phyloP scores from a whole-genome alignment of 257 asterid genomes.

The Solanum phureja region DNA sequence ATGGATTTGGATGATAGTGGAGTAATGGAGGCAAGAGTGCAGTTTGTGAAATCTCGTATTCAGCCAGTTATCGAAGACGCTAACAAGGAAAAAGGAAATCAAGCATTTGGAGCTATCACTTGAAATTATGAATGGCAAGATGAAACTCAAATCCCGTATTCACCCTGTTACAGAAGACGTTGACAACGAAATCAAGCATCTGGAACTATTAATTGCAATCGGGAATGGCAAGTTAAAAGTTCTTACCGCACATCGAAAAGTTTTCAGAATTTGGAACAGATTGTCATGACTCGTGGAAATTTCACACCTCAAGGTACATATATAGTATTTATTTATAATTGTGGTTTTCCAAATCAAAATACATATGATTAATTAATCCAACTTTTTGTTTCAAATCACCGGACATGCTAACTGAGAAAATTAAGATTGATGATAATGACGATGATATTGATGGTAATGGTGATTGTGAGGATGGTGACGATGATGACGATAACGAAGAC shows the following conservation, averaged over 20 bases:
- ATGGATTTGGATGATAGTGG: not conserved
- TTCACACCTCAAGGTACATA: not conserved
- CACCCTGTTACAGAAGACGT: not conserved
- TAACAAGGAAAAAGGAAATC: not conserved
- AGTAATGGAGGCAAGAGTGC: not conserved
- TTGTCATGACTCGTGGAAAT: not conserved
- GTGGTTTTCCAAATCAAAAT: not conserved
- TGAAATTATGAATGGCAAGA: not conserved
- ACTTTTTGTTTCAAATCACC: not conserved
- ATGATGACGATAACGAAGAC: too few relatives aligned
- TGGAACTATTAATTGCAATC: not conserved
- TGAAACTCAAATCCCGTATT: not conserved
- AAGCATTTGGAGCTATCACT: not conserved
- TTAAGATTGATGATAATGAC: not conserved
- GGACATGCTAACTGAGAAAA: not conserved
- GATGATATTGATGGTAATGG: too few relatives aligned
- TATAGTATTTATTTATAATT: too few relatives aligned
- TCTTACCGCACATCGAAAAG: not conserved
- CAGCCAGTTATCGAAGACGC: not conserved
- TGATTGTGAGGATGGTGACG: too few relatives aligned
- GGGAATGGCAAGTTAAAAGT: too few relatives aligned
- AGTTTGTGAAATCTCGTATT: too few relatives aligned
- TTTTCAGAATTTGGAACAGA: not conserved
- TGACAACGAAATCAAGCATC: not conserved
- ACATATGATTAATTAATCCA: not conserved